Percentiles rank a stretch among this genome's conserved stretches.
Conservation (phyloP, 106 monocot genomes). For the Apostasia ramifera region DNA sequence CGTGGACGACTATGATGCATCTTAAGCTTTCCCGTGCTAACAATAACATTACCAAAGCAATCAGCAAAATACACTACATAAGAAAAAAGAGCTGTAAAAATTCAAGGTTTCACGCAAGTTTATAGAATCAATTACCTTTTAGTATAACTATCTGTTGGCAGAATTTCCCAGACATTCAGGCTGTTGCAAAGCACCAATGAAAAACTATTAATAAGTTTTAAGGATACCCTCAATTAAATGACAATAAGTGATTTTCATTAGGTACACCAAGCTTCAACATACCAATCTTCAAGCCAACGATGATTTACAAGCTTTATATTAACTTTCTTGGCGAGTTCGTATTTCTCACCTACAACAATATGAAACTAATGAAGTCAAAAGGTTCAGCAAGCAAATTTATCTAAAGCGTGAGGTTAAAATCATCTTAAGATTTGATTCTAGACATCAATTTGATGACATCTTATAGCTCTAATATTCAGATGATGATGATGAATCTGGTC, state of each 20-base stretch:
- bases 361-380: no score
- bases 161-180: constrained; percentile 73
- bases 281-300: constrained; percentile 95
- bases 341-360: constrained; percentile 72
- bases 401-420: no score
- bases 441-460: not conserved
- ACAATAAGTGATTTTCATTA: not conserved
- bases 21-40: not conserved
- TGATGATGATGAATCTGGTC: no score
- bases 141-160: constrained; percentile 58
- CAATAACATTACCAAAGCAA: no score
- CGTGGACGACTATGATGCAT: not conserved
- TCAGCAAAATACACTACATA: no score
- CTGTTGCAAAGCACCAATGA: constrained; percentile 31
- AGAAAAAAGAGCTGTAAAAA: no score
- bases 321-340: constrained; percentile 83
- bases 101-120: not conserved
- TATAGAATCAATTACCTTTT: constrained; percentile 53
- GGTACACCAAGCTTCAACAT: not conserved
- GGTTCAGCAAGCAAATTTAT: no score
- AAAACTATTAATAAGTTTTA: constrained; percentile 2
- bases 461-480: not conserved
- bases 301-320: constrained; percentile 98
- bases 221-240: not conserved
- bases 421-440: not conserved